Conservation (phyloP, 371 early-diverging fungal genomes). For the Dichotomocladium elegans region DNA sequence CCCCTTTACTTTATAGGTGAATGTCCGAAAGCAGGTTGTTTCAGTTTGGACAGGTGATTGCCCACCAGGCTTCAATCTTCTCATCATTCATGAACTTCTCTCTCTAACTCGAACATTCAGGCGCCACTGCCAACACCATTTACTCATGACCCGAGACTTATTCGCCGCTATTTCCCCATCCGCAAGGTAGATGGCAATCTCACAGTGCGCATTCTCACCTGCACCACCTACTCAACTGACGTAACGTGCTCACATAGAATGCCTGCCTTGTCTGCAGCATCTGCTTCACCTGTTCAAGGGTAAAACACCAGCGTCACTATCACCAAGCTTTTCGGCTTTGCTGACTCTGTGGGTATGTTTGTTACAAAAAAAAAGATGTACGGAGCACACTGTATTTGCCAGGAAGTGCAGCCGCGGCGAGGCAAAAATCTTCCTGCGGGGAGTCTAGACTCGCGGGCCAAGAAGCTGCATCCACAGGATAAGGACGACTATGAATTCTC, state of each 20-base stretch:
- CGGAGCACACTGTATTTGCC: conserved; percentile 40
- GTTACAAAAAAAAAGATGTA: conserved; percentile 42
- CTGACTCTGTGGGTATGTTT: too few species aligned
- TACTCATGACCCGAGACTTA: conserved; percentile 7
- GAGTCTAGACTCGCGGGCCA: conserved; percentile 45
- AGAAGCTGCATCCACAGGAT: conserved; percentile 36
- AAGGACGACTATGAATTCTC: conserved; percentile 46
- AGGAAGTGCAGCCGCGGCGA: conserved; percentile 47
- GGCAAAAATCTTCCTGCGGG: conserved; percentile 48
- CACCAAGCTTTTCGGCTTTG: too few species aligned
- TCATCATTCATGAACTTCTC: too few species aligned
- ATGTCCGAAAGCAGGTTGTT: conserved; percentile 40
- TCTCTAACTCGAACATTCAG: too few species aligned
- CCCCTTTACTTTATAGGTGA: conserved; percentile 1
- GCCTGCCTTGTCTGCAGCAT: conserved; percentile 48
- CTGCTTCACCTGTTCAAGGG: conserved; percentile 50
- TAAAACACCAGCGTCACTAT: too few species aligned
- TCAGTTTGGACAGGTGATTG: conserved; percentile 43
- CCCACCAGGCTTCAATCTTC: conserved; percentile 30
- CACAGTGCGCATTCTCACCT: background rate
- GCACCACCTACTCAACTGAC: background rate
- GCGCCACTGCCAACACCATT: background rate
- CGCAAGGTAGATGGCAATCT: conserved; percentile 33
- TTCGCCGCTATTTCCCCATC: conserved; percentile 20
- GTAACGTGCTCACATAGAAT: conserved; percentile 34